A percentile compares a stretch with the other conserved stretches of the same genome.
Evolutionary conservation across 2,329 filamentous ascomycete species (phyloP).

Genomic region (Pestalotiopsis sp.): DNA sequence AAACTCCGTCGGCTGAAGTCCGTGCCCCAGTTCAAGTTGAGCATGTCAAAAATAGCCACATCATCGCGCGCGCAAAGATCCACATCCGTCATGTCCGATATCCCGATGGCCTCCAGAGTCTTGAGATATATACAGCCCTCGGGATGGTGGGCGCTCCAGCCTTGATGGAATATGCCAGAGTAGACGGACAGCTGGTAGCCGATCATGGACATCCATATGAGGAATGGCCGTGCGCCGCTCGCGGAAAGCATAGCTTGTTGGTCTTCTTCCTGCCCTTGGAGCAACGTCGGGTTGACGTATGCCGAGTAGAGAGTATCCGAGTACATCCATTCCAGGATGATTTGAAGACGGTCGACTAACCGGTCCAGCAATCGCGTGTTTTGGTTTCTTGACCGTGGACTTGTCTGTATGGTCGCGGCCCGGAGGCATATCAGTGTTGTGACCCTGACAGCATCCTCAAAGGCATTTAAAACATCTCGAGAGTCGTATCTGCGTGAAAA

Average conservation of each 20-base stretch:
- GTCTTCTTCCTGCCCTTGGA: not conserved
- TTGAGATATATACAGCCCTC: not conserved
- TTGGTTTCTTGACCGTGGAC: not conserved
- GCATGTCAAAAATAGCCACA: not conserved
- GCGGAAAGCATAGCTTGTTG: not conserved
- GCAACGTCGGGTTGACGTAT: not conserved
- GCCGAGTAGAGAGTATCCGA: not conserved
- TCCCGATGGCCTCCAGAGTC: not conserved
- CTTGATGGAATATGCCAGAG: not conserved
- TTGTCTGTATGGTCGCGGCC: not conserved
- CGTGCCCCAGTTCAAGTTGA: slow-evolving; percentile 1
- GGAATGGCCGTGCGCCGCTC: not conserved
- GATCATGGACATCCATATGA: slow-evolving; percentile 2
- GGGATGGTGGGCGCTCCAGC: not conserved
- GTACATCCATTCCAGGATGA: not conserved
- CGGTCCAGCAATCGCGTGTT: not conserved
- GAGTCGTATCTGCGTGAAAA: not conserved
- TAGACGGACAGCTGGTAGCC: not conserved
- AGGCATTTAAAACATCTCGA: not conserved
- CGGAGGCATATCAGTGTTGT: not conserved
- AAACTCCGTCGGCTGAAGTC: not conserved
- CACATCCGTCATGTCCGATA: not conserved
- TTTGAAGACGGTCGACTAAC: not conserved
- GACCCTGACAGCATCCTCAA: not conserved
- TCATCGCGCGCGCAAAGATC: not conserved